phyloP scores from a whole-genome alignment of 2,329 filamentous ascomycete genomes.

The Monosporascus sp. region DNA sequence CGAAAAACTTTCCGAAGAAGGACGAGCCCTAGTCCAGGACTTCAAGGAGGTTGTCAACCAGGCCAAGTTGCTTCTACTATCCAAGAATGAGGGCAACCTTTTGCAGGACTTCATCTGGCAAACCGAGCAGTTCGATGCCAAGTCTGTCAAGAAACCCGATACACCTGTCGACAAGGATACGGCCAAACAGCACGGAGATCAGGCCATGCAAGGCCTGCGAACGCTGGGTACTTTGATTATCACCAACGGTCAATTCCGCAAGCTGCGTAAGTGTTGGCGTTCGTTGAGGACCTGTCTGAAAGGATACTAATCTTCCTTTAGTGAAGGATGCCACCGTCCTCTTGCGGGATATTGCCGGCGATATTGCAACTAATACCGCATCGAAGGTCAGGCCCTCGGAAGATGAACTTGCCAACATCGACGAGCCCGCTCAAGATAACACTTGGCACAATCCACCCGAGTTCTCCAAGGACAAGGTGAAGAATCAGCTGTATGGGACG shows the following conservation, averaged over 20 bases:
- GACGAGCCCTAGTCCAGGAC: constrained; percentile 71
- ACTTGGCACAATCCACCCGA: constrained; percentile 88
- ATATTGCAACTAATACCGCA: constrained; percentile 78
- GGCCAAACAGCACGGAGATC: constrained; percentile 75
- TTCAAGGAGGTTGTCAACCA: constrained; percentile 74
- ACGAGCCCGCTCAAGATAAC: constrained; percentile 82
- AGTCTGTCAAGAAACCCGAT: constrained; percentile 54
- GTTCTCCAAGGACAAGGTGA: constrained; percentile 63
- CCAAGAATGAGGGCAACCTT: constrained; percentile 92
- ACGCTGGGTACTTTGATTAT: constrained; percentile 85
- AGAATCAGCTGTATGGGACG: constrained; percentile 59
- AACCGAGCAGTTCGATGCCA: constrained; percentile 67
- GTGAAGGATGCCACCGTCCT: constrained; percentile 76
- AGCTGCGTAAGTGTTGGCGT: constrained; percentile 60
- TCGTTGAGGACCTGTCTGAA: not conserved
- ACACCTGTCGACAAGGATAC: constrained; percentile 69
- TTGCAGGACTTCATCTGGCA: constrained; percentile 98
- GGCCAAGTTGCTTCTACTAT: constrained; percentile 73
- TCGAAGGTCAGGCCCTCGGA: constrained; percentile 69
- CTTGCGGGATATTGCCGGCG: constrained; percentile 84
- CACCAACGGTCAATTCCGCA: constrained; percentile 94
- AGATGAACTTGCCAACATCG: constrained; percentile 70
- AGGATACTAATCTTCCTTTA: constrained; percentile 14
- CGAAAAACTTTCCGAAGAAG: constrained; percentile 73
- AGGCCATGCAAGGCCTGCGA: constrained; percentile 77